These are phyloP conservation scores for Aurantiochytrium sp. DNA, from an alignment of 108 stramenopile genomes.

Conservation along the genomic window DNA sequence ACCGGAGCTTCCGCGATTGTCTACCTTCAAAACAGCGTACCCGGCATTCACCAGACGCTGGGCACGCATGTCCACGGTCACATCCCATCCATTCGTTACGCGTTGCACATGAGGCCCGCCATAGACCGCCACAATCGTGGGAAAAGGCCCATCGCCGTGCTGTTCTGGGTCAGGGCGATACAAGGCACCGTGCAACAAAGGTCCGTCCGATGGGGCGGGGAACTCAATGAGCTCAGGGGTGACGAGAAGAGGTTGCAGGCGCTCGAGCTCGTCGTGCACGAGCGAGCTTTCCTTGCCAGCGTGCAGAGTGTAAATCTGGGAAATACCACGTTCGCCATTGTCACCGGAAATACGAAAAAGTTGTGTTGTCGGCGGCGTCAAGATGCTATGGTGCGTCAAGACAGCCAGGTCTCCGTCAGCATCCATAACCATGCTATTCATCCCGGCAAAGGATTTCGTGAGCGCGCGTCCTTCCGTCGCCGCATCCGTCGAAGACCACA, in stretches of 20 bases:
- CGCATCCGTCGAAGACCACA: not conserved
- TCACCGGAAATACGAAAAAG: not conserved
- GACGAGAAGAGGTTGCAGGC: not conserved
- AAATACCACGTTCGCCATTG: not conserved
- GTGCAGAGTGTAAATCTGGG: not conserved
- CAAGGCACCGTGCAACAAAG: constrained; percentile 64
- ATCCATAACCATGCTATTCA: not conserved
- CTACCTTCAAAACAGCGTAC: constrained; percentile 83
- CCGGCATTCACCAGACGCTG: constrained; percentile 53
- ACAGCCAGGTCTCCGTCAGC: not conserved
- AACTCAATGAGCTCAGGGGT: constrained; percentile 43
- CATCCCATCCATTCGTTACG: constrained; percentile 60
- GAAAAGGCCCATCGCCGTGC: constrained; percentile 73
- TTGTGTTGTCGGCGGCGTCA: not conserved
- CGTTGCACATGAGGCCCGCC: constrained; percentile 92
- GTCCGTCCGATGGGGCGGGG: constrained; percentile 51
- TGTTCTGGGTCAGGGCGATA: constrained; percentile 62
- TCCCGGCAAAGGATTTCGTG: not conserved
- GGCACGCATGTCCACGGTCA: not conserved
- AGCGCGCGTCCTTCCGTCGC: not conserved
- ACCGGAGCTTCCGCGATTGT: constrained; percentile 78
- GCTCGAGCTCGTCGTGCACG: not conserved
- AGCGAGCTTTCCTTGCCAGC: not conserved
- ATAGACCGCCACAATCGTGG: constrained; percentile 74
- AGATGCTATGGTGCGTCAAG: not conserved